Evolutionary conservation across 441 rosid species (phyloP), one percentile per base, ranked within the genome.

Genomic region (Eutrema salsugineum): DNA sequence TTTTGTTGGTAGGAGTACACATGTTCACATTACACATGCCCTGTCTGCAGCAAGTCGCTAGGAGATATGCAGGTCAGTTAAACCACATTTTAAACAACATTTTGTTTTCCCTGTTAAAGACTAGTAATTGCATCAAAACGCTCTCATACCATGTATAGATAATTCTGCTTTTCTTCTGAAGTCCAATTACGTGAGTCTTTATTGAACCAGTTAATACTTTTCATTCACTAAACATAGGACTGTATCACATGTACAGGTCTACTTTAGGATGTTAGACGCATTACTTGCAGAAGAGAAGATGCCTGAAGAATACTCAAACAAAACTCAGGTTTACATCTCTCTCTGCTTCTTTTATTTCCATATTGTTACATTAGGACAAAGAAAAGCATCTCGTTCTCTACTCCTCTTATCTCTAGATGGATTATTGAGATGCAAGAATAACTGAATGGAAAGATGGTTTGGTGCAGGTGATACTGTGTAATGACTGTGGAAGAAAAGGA

Each of bases 51-150:
- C 93, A 95, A 95, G 80, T 92, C 99, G 16, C 87, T 95, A 53
- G 99, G 98, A 63, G 93, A 95, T 79, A 92, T 95, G 99, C 88
- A 85, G 97, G 98, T 92, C 47, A 79, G 86, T 80, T 80, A 46
- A 63, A 49, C 53, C 49, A 22, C 5, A n/a, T 75, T 62, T 68
- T 32, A 74, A 6, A 54, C 8, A 32, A 3, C 38, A 36, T 46
- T 11, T 24, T 54, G 43, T 60, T 16, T 48, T n/a, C 53, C 38
- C 38, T 0, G 1, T 19, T 10, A 7, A 40, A 40, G 4, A 30
- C 33, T 55, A 68, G 11, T 32, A 42, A 30, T 7, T 11, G 36
- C 8, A 27, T 4, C 12, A 11, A 44, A 44, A 53, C 17, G 28
- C 61, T 39, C 14, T 16, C 19, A 40, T 1, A 42, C 63, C 19